Evolutionary conservation across 1,139 yeast genomes (phyloP).

Genomic region (Taphrina pruni): DNA sequence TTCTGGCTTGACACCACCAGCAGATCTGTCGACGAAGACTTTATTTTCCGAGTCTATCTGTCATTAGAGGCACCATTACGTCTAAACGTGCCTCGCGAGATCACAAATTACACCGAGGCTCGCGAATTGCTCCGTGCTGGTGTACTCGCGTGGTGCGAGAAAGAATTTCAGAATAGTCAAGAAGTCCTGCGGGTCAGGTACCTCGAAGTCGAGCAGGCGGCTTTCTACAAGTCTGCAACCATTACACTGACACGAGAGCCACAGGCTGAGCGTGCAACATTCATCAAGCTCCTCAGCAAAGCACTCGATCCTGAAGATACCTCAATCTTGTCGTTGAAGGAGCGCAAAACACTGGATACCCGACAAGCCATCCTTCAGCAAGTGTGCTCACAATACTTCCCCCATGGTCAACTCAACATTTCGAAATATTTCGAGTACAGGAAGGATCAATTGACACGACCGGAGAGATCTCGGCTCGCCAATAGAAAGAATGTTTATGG

Average conservation of each 20-base stretch:
- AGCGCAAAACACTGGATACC: constrained; percentile 16
- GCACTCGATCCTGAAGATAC: constrained; percentile 37
- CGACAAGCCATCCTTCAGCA: constrained; percentile 30
- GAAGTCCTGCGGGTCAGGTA: constrained; percentile 8
- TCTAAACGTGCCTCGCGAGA: constrained; percentile 34
- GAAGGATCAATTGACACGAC: constrained; percentile 14
- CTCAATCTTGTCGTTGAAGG: constrained; percentile 29
- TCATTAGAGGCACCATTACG: constrained; percentile 20
- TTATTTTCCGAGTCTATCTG: constrained; percentile 25
- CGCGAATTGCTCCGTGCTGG: constrained; percentile 32
- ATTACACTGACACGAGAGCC: constrained; percentile 4
- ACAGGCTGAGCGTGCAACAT: constrained; percentile 9
- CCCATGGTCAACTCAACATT: constrained; percentile 14
- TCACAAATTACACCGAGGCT: constrained; percentile 22
- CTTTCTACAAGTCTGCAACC: constrained; percentile 19
- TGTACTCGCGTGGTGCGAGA: constrained; percentile 20
- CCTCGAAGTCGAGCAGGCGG: constrained; percentile 4
- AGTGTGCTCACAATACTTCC: constrained; percentile 37
- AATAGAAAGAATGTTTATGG: constrained; percentile 17
- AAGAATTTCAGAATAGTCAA: not conserved
- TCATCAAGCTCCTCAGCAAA: constrained; percentile 1
- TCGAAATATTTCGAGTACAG: constrained; percentile 13
- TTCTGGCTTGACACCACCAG: constrained; percentile 37
- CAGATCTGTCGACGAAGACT: constrained; percentile 3
- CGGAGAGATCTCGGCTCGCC: constrained; percentile 24